Evolutionary conservation across 2,329 filamentous ascomycete genomes (phyloP).

Genomic region (Ceratocystiopsis sp.): DNA sequence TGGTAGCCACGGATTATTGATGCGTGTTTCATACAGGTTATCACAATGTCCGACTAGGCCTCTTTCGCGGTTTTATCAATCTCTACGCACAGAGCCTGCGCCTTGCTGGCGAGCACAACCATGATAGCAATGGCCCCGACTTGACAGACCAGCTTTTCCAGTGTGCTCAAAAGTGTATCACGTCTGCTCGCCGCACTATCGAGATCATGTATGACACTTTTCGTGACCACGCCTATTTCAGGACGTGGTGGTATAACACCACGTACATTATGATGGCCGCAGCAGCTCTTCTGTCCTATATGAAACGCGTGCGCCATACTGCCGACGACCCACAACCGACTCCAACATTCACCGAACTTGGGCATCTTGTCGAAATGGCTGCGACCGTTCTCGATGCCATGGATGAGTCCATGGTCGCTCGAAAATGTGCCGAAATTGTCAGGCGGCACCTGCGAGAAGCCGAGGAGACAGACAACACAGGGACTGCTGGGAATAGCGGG

Average conservation of each 20-base stretch:
- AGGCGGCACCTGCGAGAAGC: neutral
- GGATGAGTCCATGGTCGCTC: neutral
- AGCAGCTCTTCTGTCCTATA: neutral
- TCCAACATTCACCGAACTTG: neutral
- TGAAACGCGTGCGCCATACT: neutral
- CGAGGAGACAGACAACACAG: neutral
- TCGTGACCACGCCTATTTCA: neutral
- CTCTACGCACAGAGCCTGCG: neutral
- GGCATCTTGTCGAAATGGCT: neutral
- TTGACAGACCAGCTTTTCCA: no score
- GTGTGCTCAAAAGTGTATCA: neutral
- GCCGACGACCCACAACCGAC: no score
- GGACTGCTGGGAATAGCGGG: neutral
- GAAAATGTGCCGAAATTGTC: neutral
- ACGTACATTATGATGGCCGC: neutral
- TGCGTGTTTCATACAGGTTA: neutral
- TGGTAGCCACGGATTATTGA: neutral
- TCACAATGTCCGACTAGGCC: neutral
- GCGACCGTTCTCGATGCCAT: neutral
- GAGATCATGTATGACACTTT: neutral
- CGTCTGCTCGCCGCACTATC: neutral
- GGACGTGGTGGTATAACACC: neutral
- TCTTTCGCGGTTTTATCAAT: neutral
- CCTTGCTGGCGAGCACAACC: no score
- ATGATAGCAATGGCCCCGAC: no score